phyloP scores from a whole-genome alignment of 2,329 filamentous ascomycete species.

The Pseudogymnoascus sp. region DNA sequence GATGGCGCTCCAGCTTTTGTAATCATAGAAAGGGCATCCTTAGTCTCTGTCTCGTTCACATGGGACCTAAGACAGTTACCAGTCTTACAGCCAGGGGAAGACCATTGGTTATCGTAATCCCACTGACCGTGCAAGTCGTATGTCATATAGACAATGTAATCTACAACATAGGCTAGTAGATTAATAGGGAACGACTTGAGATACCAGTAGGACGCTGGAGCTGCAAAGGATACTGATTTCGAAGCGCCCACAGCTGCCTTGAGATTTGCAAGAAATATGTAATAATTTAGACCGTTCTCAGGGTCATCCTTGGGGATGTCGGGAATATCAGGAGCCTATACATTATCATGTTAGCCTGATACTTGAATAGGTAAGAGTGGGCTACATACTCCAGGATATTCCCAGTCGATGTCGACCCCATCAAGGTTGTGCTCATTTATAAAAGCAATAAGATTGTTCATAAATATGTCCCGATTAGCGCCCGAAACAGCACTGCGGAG shows the following conservation, averaged over 20 bases:
- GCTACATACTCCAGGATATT: conserved; percentile 29
- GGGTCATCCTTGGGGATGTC: conserved; percentile 26
- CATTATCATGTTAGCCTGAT: not conserved
- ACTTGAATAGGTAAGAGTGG: conserved; percentile 16
- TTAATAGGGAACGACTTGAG: conserved; percentile 22
- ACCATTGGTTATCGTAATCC: conserved; percentile 10
- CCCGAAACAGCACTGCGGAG: conserved; percentile 26
- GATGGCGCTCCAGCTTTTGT: conserved; percentile 29
- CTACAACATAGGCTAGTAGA: conserved; percentile 12
- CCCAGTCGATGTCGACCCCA: conserved; percentile 19
- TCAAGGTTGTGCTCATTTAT: conserved; percentile 15
- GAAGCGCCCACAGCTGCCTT: not conserved
- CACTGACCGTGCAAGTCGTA: conserved; percentile 17
- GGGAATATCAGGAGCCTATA: conserved; percentile 27
- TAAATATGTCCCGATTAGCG: conserved; percentile 24
- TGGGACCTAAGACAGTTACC: conserved; percentile 30
- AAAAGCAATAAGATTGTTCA: conserved; percentile 12
- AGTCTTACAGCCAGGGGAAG: conserved; percentile 8
- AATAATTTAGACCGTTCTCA: conserved; percentile 28
- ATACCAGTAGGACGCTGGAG: conserved; percentile 29
- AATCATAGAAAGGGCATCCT: conserved; percentile 30
- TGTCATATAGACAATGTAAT: conserved; percentile 23
- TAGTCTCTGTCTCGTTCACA: conserved; percentile 33
- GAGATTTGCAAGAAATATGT: conserved; percentile 18
- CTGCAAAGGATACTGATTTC: conserved; percentile 21